Base-by-base conservation (phyloP, 2,329 filamentous ascomycete species). In the Fusarium sp. region DNA sequence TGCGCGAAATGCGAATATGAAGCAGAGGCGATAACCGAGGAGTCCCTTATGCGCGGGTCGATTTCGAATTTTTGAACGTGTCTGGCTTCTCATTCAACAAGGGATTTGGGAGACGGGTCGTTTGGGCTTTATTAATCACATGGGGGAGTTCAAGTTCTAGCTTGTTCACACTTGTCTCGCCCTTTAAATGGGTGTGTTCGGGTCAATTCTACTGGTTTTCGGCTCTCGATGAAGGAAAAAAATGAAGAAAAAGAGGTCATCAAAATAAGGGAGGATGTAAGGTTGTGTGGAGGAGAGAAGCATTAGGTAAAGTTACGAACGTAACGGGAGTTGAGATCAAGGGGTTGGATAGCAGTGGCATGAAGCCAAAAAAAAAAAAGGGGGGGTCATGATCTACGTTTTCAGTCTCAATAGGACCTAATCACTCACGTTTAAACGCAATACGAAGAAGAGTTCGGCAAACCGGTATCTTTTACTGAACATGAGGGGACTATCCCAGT, bases 111-210 rank as follows among this genome's bases (percentile, higher is more conserved):
- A 15, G 39, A 33, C 13, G 34, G n/a, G 28, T 47, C 19, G 42
- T n/a, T 31, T 28, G 33, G 33, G 28, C 13, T 55, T 15, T 19
- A 42, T 15, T 19, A 42, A 46, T 40, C 15, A 40, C 38, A 24
- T 57, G 26, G 38, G 33, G 5, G 17, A 22, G 31, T 19, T 43
- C 62, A 70, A 51, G 66, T 67, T 57, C 42, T 19, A 67, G 62
- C 62, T 62, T 70, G 52, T 38, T 19, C 34, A 40, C 19, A 22
- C 54, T 43, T 51, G 33, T 36, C 22, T 57, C 14, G 40, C 24
- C 24, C 31, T 33, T 33, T 45, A 21, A 47, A 21, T 24, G 36
- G 51, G 31, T 58, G 31, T 45, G 42, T 46, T 26, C 15, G 14
- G 39, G 33, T 38, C 38, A 33, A 38, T 33, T 43, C 38, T 31